Base-by-base conservation (phyloP, 1,284 basidiomycete species). In the Sporisorium graminicola region DNA sequence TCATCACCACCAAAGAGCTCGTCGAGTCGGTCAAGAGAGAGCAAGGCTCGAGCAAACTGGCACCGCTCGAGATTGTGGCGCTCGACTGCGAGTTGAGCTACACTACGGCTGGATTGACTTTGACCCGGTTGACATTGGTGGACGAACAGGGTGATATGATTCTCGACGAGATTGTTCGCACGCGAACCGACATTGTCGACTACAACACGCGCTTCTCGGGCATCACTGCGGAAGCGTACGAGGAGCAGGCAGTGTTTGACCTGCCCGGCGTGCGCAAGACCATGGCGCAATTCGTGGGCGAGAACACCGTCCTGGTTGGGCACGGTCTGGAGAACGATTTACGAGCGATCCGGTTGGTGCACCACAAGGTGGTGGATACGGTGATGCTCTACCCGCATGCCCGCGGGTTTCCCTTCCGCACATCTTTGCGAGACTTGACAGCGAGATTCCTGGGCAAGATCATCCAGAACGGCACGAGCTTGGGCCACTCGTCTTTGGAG, bases 311-410 rank as follows among this genome's bases (percentile, higher is more conserved):
- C 27, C 62, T 85, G 1, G 76, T 82, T n/a, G 83, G 83, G 0
- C 83, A 85, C 43, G 81, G 83, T 0, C 58, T 85, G 3, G 83
- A 85, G 56, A 85, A 85, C 52, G 83, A 85, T 61, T 55, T 85
- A 42, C 65, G 74, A 13, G 83, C 83, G 0, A 65, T 85, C 8
- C 62, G 83, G 5, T 52, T 84, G 20, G 70, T 82, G 35, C 83
- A 85, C 54, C 44, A 70, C 29, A 74, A 71, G 37, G 58, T 85
- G 18, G 74, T 80, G 9, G 82, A 84, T 51, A 82, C 81, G 22
- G 77, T 75, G 47, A 77, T 82, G 60, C 76, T 85, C 5, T 85
- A 73, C 33, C 78, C 75, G 5, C 83, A 85, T 46, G 74, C 77
- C 10, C 61, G 72, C 3, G 83, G 83, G n/a, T 69, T 81, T 24